Evolutionary conservation across 257 asterid species (phyloP), one percentile per base, ranked within the genome.

Genomic region (Sherardia arvensis): DNA sequence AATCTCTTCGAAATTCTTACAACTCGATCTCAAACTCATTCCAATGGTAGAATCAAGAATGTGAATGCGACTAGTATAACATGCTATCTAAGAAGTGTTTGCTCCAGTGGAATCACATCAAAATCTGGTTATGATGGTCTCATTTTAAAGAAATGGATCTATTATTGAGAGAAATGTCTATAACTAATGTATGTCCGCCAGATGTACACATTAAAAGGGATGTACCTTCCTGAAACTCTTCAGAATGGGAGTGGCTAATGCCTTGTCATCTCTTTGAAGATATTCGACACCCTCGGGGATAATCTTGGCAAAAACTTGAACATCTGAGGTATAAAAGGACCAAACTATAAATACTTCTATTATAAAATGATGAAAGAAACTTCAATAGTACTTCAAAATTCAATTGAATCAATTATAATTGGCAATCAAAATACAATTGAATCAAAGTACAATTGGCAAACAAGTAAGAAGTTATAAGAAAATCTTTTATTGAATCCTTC

Each of bases 261-360:
- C 75, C 98, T 87, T 82, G 67, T 77, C 95, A 86, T 85, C 76
- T 88, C 95, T 61, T 71, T 85, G 84, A 91, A 83, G 81, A 86
- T 86, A 69, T 68, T 88, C 33, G 95, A 58, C 76, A 88, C 95
- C 79, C 53, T 76, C 5, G 93, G 91, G 17, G 98, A 88, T 76
- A 91, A 65, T 69, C 84, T 79, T 65, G 99, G 97, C 72, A 89
- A 85, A 71, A 71, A 89, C 73, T 82, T 92, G 60, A 87, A 92
- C 69, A 87, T 3, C 97, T 92, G 96, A 77, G 67, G 21, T 48
- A 75, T 34, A 61, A 63, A 56, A 64, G 57, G 58, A 33, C 32
- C 28, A 27, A 45, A 51, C 26, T 55, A 43, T 61, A 9, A 27
- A 18, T n/a, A 49, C 55, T 10, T 53, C 14, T 3, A 14, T 22